Evolutionary conservation across 208 protist genomes (phyloP), one percentile per base, ranked within the genome.

Genomic region (Acanthamoeba castellanii): DNA sequence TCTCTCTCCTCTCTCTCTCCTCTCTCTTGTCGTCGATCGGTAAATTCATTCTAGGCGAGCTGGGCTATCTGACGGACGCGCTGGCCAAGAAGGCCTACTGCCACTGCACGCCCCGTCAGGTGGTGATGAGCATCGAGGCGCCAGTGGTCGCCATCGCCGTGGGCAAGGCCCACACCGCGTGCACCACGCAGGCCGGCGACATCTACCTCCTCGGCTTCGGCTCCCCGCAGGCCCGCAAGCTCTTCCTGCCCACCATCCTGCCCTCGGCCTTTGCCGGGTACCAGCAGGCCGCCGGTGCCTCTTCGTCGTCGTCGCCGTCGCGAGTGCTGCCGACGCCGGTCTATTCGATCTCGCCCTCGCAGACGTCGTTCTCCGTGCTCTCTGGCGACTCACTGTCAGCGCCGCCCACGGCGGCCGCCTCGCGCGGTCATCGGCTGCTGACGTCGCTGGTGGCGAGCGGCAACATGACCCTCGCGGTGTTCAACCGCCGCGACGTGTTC

Each of bases 401-500:
- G 34, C 5, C 72, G 6, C 25, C 42, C 14, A 70, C 22, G 64
- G 14, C 7, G 25, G 64, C 14, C 16, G 72, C 37, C 5, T 20
- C 25, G 14, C 72, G 27, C 13, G 7, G 34, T 6, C 30, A 8
- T 25, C 27, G 72, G 9, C 9, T 9, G 32, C 11, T 45, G 34
- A 82, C 72, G 18, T 47, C 27, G 27, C 72, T 82, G 34, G 72
- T 50, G 34, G 72, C 72, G 34, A 52, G 27, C 11, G 72, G 72
- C 34, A 50, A 82, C 25, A 82, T 82, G 72, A 82, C 72, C 18
- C 72, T 82, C 27, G 72, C 45, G 11, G 72, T 82, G 72, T 82
- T 42, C 72, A 82, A 82, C 72, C 72, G 72, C 6, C 72, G 72
- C 72, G 72, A 82, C 72, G 72, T 82, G 18, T 82, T 82, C 72